Evolutionary conservation across 495 filamentous ascomycete genomes (phyloP), one percentile per base, ranked within the genome.

Genomic region (Tuber melanosporum): DNA sequence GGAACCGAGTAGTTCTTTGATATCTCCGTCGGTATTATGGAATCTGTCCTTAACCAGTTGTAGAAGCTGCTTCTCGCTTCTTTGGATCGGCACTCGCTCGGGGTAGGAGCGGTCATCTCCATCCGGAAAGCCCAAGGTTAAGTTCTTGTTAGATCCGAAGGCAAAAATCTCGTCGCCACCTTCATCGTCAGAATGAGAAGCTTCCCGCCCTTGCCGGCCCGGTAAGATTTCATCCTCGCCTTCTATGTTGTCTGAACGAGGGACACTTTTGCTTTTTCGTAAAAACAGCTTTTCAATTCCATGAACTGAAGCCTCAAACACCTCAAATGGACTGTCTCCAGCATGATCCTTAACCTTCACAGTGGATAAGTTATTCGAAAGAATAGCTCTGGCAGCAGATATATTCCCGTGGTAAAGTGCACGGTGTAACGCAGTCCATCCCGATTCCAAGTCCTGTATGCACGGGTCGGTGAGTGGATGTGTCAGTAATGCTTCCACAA

Each of bases 341-440:
- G 97, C 94, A 71, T 91, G 91, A 80, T 99, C 95, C 83, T 99
- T 99, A 73, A 95, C 91, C 85, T 97, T 97, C 79, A 98, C 95
- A 57, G 86, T 87, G 1, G 88, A 88, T 70, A 90, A 86, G 79
- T 94, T 91, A 62, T 87, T 87, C 45, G 87, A 86, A 77, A 99
- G 89, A 69, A 98, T 89, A 19, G 91, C 87, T 71, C 92, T 88
- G 1, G 96, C 94, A 76, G 97, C 91, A 19, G 93, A 91, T 72
- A 94, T 90, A 83, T 98, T 98, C 32, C 96, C 96, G 80, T 92
- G 91, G 81, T 98, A 99, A 71, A 99, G 86, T 15, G 96, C 93
- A 80, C 95, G 90, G 81, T 99, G 95, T 70, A 99, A 86, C 32
- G 94, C 90, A 73, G 96, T 98, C 95, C 95, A 99, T 36, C 95